Base-by-base conservation (phyloP, 2,329 filamentous ascomycete species). In the Aspergillus novofumigatus region DNA sequence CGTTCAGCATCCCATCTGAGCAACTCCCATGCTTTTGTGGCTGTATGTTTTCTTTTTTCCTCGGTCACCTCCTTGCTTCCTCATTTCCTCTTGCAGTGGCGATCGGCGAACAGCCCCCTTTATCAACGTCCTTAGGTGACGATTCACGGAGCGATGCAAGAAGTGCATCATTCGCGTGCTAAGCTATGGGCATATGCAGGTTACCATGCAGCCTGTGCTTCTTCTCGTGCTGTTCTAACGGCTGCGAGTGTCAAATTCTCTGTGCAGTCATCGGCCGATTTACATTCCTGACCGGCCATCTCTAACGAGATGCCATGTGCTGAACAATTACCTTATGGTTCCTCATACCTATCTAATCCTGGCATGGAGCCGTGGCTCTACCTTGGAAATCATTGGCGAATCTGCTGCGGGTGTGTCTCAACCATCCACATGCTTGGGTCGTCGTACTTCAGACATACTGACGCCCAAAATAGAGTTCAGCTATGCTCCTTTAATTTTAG, bases 101-200 rank as follows among this genome's bases (percentile, higher is more conserved):
- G 52, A 54, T 54, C 52, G 29, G 52, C 52, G 8, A n/a, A 25
- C 48, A 28, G 44, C 42, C 52, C 52, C 52, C 48, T 49, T 54
- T 7, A 11, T 26, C 44, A 25, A 47, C 21, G 21, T 25, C 42
- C 5, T 47, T 5, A 47, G 5, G 21, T 7, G 20, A 23, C 5
- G 4, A 21, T 47, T 21, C 21, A 47, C 23, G 44, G 44, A 14
- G 20, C 44, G 11, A 23, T 14, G 23, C 6, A 23, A 23, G 21
- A 47, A 14, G 20, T 47, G 23, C 21, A 14, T 23, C 42, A 9
- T 21, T n/a, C 20, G 20, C 2, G 10, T 4, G 42, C 0, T 45
- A 23, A 23, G 9, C n/a, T 45, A 47, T 47, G 44, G 26, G 44
- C 44, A 23, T 47, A 47, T 47, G 21, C 44, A 26, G 4, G 11